These are phyloP conservation scores for Mucor plumbeus DNA, from an alignment of 371 early-diverging fungal species.

Conservation along the genomic window DNA sequence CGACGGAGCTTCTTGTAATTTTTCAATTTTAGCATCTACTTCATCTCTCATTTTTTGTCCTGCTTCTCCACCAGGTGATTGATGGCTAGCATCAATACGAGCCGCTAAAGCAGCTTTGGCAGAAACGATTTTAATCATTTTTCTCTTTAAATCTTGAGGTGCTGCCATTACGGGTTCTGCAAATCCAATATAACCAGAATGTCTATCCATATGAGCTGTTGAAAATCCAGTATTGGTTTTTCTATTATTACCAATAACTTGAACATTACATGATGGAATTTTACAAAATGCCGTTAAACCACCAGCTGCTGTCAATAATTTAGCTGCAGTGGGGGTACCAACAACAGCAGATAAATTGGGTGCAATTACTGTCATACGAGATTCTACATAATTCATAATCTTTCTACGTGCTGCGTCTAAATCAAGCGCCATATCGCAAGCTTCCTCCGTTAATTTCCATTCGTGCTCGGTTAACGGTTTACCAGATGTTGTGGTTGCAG, in stretches of 20 bases:
- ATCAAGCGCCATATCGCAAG: conserved; percentile 80
- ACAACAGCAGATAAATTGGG: conserved; percentile 93
- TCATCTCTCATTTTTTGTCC: conserved; percentile 80
- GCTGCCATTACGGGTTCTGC: conserved; percentile 72
- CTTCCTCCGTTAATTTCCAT: conserved; percentile 73
- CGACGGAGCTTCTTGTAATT: conserved; percentile 88
- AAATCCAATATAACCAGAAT: conserved; percentile 82
- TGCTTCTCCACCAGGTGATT: conserved; percentile 68
- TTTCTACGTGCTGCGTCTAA: conserved; percentile 75
- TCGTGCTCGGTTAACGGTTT: conserved; percentile 64
- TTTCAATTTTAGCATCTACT: conserved; percentile 86
- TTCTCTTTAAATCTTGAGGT: conserved; percentile 79
- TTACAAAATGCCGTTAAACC: conserved; percentile 86
- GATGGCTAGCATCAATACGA: conserved; percentile 84
- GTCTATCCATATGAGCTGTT: conserved; percentile 68
- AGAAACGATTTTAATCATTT: conserved; percentile 79
- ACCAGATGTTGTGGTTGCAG: conserved; percentile 87
- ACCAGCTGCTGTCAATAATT: conserved; percentile 90
- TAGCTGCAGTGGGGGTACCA: conserved; percentile 89
- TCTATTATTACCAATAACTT: conserved; percentile 64
- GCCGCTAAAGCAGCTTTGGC: conserved; percentile 88
- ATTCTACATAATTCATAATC: conserved; percentile 91
- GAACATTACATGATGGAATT: conserved; percentile 92
- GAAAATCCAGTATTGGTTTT: conserved; percentile 83
- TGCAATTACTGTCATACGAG: conserved; percentile 91